These are phyloP conservation scores for Sclerotinia glacialis DNA, from an alignment of 2,329 filamentous ascomycete species.

Conservation along the genomic window DNA sequence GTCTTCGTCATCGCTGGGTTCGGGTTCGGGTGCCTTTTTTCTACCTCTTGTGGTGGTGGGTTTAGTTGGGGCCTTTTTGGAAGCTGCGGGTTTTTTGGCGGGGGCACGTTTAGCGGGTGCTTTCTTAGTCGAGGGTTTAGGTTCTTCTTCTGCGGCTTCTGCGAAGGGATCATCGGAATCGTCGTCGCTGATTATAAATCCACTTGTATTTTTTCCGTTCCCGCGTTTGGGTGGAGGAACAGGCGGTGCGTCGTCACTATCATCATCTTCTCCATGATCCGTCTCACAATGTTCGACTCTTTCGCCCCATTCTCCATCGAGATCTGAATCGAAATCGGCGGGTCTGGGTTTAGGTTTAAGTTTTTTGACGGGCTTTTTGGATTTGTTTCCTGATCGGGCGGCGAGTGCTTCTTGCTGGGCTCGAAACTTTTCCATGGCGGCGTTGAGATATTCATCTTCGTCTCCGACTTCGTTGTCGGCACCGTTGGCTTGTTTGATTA, in stretches of 20 bases:
- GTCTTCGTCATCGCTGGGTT: conserved; percentile 45
- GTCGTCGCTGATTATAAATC: conserved; percentile 40
- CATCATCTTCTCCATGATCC: conserved; percentile 40
- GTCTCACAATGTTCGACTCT: conserved; percentile 40
- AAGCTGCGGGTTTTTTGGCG: conserved; percentile 39
- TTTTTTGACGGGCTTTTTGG: conserved; percentile 43
- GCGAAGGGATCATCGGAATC: conserved; percentile 52
- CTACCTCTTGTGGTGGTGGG: conserved; percentile 44
- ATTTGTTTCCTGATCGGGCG: conserved; percentile 56
- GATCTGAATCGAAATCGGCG: conserved; percentile 80
- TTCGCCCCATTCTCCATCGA: conserved; percentile 83
- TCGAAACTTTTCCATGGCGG: conserved; percentile 71
- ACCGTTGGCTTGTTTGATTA: conserved; percentile 47
- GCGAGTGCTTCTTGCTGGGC: conserved; percentile 69
- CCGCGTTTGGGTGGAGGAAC: conserved; percentile 31
- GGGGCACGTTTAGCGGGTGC: conserved; percentile 41
- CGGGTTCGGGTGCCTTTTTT: conserved; percentile 41
- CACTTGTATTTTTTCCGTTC: background rate
- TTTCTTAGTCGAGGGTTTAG: conserved; percentile 5
- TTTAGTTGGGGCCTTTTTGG: conserved; percentile 42
- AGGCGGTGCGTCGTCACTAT: conserved; percentile 44
- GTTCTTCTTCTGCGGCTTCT: background rate
- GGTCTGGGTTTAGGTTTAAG: conserved; percentile 71
- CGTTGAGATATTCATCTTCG: conserved; percentile 67
- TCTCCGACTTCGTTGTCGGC: conserved; percentile 62